Conservation (phyloP, 2,329 filamentous ascomycete species). For the Fonsecaea nubica region DNA sequence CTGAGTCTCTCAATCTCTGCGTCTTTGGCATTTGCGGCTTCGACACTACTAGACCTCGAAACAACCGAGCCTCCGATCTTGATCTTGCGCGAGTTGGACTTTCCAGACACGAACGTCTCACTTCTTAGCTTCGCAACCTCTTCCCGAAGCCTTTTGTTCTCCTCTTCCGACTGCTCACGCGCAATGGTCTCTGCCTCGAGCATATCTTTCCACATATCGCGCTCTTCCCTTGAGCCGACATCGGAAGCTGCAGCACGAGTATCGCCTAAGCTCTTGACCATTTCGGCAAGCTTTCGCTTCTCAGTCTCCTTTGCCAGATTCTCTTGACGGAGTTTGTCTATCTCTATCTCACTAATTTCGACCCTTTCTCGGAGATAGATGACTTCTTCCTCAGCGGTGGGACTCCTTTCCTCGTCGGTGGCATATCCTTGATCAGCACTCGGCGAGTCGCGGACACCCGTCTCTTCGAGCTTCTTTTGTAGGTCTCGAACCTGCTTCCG, state of each 20-base stretch:
- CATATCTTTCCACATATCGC: conserved; percentile 92
- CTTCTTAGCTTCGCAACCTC: conserved; percentile 75
- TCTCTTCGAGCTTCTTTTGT: conserved; percentile 74
- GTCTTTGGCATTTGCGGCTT: conserved; percentile 61
- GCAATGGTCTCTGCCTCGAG: conserved; percentile 89
- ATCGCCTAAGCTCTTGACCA: conserved; percentile 71
- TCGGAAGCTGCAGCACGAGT: conserved; percentile 56
- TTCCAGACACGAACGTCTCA: conserved; percentile 45
- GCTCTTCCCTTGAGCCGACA: conserved; percentile 56
- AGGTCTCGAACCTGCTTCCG: conserved; percentile 83
- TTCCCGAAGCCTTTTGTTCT: conserved; percentile 81
- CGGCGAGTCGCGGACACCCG: conserved; percentile 50
- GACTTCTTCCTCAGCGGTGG: conserved; percentile 77
- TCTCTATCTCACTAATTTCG: conserved; percentile 81
- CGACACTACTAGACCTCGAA: conserved; percentile 50
- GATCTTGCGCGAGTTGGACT: conserved; percentile 45
- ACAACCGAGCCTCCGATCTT: conserved; percentile 46
- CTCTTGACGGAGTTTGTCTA: conserved; percentile 81
- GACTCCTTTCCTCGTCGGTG: conserved; percentile 61
- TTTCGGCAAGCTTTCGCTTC: conserved; percentile 83
- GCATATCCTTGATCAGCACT: conserved; percentile 57
- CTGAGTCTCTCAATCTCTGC: conserved; percentile 80
- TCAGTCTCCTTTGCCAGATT: conserved; percentile 80
- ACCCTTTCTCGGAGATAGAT: conserved; percentile 82
- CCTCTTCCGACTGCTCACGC: conserved; percentile 87